phyloP scores from a whole-genome alignment of 2,329 filamentous ascomycete genomes.

The Aspergillus sp. region DNA sequence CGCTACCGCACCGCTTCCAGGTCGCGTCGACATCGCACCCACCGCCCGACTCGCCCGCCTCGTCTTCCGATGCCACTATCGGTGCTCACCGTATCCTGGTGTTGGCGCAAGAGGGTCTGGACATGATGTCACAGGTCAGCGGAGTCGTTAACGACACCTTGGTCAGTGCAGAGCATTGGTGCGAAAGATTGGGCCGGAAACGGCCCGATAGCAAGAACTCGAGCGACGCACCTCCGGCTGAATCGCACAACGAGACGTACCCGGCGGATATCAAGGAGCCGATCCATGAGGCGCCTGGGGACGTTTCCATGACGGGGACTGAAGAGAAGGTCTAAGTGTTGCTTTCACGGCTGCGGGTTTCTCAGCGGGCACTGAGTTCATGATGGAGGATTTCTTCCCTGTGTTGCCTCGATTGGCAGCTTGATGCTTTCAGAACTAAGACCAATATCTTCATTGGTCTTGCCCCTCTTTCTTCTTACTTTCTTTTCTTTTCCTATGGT shows the following conservation, averaged over 20 bases:
- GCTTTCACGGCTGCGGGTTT: neutral
- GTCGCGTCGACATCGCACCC: constrained; percentile 60
- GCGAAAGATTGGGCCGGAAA: constrained; percentile 68
- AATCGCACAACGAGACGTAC: constrained; percentile 17
- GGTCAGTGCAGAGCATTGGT: constrained; percentile 87
- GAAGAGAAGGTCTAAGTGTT: constrained; percentile 30
- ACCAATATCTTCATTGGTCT: neutral
- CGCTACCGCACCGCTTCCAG: constrained; percentile 78
- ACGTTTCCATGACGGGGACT: constrained; percentile 38
- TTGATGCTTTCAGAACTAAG: neutral
- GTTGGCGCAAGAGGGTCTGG: constrained; percentile 83
- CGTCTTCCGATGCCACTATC: constrained; percentile 49
- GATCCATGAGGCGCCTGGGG: constrained; percentile 21
- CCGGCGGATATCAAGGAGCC: constrained; percentile 31
- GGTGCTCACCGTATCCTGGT: constrained; percentile 76
- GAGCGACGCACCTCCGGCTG: constrained; percentile 19
- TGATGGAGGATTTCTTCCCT: neutral
- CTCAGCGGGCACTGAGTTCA: constrained; percentile 9
- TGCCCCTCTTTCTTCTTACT: neutral
- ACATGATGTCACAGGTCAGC: constrained; percentile 92
- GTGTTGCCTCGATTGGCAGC: neutral
- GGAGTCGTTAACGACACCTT: constrained; percentile 86
- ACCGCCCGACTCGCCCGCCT: constrained; percentile 31
- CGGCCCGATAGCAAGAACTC: constrained; percentile 29
- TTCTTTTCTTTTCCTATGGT: too few species aligned